Conservation (phyloP, 441 rosid species). For the Bocquillonia castaneifolia region DNA sequence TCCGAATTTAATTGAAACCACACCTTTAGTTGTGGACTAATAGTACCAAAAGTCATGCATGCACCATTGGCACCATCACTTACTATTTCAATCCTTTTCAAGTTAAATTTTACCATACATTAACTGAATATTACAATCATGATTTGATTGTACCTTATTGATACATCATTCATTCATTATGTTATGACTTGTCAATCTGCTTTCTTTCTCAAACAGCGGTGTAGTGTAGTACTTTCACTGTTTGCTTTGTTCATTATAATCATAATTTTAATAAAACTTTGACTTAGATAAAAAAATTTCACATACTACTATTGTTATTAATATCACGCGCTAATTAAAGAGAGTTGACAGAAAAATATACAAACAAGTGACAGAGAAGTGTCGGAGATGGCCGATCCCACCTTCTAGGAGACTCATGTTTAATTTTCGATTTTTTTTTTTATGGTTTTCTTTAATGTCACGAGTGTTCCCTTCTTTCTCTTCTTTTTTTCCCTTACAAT, state of each 20-base stretch:
- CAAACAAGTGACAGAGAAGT: slow-evolving; percentile 5
- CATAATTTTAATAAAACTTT: too few relatives aligned
- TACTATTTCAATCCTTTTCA: too few relatives aligned
- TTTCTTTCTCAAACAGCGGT: not conserved
- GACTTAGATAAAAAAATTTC: too few relatives aligned
- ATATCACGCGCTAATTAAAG: not conserved
- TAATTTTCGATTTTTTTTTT: not conserved
- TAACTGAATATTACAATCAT: not conserved
- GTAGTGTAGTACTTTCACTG: not conserved
- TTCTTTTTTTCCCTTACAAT: too few relatives aligned
- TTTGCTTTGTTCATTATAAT: not conserved
- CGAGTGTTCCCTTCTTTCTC: not conserved
- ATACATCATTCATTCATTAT: too few relatives aligned
- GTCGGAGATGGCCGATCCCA: slow-evolving; percentile 28
- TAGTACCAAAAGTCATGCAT: too few relatives aligned
- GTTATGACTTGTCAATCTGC: slow-evolving; percentile 25
- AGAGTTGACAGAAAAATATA: not conserved
- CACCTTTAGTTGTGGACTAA: too few relatives aligned
- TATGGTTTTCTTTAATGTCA: not conserved
- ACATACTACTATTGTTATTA: too few relatives aligned
- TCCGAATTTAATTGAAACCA: too few relatives aligned
- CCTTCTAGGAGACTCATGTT: slow-evolving; percentile 14
- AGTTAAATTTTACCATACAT: not conserved
- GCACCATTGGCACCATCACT: too few relatives aligned
- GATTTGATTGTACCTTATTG: slow-evolving; percentile 32